Evolutionary conservation across 2,329 filamentous ascomycete species (phyloP).

Genomic region (Hirsutella minnesotensis): DNA sequence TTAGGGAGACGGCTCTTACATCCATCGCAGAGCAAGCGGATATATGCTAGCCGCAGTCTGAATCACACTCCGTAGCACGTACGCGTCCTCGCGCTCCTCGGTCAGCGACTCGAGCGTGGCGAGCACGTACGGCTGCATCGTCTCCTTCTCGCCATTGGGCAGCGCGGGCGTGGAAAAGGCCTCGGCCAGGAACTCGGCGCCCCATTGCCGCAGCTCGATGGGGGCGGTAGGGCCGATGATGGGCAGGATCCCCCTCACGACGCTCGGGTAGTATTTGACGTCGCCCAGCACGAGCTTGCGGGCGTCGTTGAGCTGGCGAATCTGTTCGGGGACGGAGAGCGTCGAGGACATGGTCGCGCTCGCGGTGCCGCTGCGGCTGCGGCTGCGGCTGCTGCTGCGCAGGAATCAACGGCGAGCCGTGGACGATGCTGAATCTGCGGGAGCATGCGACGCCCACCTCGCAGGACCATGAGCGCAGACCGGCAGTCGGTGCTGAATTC

Average conservation of each 20-base stretch:
- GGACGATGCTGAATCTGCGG: neutral
- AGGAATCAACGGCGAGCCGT: neutral
- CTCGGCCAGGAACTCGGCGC: constrained; percentile 88
- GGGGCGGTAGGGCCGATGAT: constrained; percentile 67
- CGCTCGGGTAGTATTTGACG: constrained; percentile 78
- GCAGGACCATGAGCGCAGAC: constrained; percentile 6
- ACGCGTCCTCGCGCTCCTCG: constrained; percentile 62
- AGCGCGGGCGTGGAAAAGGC: constrained; percentile 89
- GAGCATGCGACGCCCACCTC: neutral
- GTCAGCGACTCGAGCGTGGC: constrained; percentile 62
- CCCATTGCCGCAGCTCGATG: constrained; percentile 86
- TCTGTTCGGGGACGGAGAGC: constrained; percentile 58
- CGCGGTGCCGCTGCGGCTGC: neutral
- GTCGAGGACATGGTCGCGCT: constrained; percentile 34
- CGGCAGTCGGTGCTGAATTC: constrained; percentile 2
- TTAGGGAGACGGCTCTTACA: constrained; percentile 52
- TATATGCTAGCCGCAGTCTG: constrained; percentile 89
- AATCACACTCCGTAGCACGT: constrained; percentile 75
- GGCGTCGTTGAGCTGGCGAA: constrained; percentile 80
- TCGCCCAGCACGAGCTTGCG: constrained; percentile 82
- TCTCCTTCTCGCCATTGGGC: constrained; percentile 65
- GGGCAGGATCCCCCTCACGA: constrained; percentile 85
- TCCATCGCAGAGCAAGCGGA: constrained; percentile 81
- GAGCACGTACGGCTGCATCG: constrained; percentile 64
- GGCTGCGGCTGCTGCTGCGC: constrained; percentile 1